These are phyloP conservation scores for Artemisia tridentata DNA, from an alignment of 129 eudicot species.

Conservation along the genomic window DNA sequence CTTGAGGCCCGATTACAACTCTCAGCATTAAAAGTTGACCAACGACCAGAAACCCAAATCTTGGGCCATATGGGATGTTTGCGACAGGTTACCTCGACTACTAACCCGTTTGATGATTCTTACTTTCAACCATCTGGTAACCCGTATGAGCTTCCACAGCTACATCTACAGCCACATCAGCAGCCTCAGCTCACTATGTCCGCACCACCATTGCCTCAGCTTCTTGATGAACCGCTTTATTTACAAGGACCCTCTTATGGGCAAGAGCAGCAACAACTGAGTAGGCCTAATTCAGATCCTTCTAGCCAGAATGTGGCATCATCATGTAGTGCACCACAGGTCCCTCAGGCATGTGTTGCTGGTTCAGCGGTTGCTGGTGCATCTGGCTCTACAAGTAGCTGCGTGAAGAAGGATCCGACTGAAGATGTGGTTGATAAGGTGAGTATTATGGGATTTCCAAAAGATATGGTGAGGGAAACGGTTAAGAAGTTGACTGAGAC, in stretches of 20 bases:
- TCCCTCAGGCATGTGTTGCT: constrained; percentile 27
- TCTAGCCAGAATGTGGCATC: neutral
- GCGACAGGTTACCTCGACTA: constrained; percentile 29
- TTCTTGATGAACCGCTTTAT: neutral
- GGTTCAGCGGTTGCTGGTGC: constrained; percentile 42
- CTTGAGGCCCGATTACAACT: constrained; percentile 57
- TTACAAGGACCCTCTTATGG: neutral
- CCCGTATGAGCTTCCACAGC: constrained; percentile 11
- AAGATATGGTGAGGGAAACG: constrained; percentile 59
- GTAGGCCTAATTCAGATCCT: neutral
- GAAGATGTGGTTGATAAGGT: constrained; percentile 72
- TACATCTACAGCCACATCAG: constrained; percentile 23
- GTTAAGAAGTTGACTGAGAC: constrained; percentile 59
- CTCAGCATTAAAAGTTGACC: constrained; percentile 1
- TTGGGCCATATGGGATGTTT: constrained; percentile 29
- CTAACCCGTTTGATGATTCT: constrained; percentile 33
- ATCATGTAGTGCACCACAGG: neutral
- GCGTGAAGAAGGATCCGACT: constrained; percentile 56
- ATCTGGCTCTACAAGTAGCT: constrained; percentile 38
- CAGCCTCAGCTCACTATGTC: constrained; percentile 23
- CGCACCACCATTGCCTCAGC: constrained; percentile 28
- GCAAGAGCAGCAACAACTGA: neutral
- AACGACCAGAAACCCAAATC: too few species aligned
- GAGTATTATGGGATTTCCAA: constrained; percentile 65
- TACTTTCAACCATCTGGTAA: constrained; percentile 46